Evolutionary conservation across 2,329 filamentous ascomycete species (phyloP).

Genomic region (Decorospora gaudefroyi): DNA sequence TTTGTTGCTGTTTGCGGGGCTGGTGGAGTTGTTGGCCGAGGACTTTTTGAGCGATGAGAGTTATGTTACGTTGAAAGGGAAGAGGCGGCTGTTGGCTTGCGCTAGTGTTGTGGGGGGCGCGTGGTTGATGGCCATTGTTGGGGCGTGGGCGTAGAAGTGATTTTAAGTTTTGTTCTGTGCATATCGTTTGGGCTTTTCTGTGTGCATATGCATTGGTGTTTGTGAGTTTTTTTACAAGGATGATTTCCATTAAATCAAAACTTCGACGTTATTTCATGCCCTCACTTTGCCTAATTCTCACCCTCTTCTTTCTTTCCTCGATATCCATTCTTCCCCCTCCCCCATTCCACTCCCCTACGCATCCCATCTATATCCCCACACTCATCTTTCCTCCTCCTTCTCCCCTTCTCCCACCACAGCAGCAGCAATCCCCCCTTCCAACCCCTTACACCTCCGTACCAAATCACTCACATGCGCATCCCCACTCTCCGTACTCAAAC

Average conservation of each 20-base stretch:
- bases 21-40: constrained; percentile 57
- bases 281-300: constrained; percentile 55
- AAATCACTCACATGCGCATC: constrained; percentile 87
- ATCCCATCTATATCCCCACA: constrained; percentile 40
- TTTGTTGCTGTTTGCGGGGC: constrained; percentile 55
- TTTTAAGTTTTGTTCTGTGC: no score
- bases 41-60: constrained; percentile 65
- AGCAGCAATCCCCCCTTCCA: no score
- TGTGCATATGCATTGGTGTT: no score
- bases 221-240: no score
- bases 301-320: constrained; percentile 66
- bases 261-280: no score
- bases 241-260: no score
- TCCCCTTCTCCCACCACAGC: constrained; percentile 34
- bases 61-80: constrained; percentile 63
- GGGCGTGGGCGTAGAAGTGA: constrained; percentile 67
- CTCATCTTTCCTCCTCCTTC: constrained; percentile 23
- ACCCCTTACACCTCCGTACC: constrained; percentile 68
- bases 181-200: no score
- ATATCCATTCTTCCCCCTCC: no score
- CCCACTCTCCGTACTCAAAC: constrained; percentile 73
- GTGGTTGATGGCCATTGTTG: constrained; percentile 68
- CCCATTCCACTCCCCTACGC: constrained; percentile 51
- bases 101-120: constrained; percentile 63
- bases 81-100: constrained; percentile 64